Evolutionary conservation across 176 grass and related monocot species (phyloP), one percentile per base, ranked within the genome.

Genomic region (Phyllostachys edulis): DNA sequence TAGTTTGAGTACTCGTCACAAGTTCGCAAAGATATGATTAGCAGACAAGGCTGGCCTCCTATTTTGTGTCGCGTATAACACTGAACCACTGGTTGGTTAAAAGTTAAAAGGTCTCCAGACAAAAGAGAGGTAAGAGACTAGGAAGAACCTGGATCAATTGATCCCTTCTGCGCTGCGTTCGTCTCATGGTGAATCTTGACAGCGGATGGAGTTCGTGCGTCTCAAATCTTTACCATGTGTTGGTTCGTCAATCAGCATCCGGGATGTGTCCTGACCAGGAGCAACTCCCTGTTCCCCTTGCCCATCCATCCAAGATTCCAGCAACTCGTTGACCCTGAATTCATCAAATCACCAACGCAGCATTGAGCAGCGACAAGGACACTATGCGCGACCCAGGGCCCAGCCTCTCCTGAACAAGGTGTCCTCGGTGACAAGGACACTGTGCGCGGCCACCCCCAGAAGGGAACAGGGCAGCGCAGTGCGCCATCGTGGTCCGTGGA

Each of bases 251-350:
- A 49, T 51, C 77, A 5, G 27, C 27, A 66, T 51, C 61, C 5
- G 10, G 44, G n/a, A 42, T 66, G 62, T n/a, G 2, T 67, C 62
- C 62, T 37, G 42, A 37, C 8, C 60, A 64, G 76, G 1, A 36
- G 60, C 60, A 65, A 61, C 60, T 5, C 5, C 24, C 59, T n/a
- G 5, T 49, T 21, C 15, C 16, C 1, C 0, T 21, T 4, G 12
- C 64, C 26, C 57, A 32, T 78, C 73, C 73, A 16, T 76, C 60
- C 40, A 27, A 79, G 60, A 62, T 49, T 41, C 46, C 61, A 49
- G 24, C 4, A 47, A 65, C 27, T 36, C 9, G 41, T n/a, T 36
- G 42, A 8, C 40, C 42, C 24, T 47, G 60, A 21, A 20, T 59
- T 21, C 76, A n/a, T 57, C 3, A n/a, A 57, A 78, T 12, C 60